Evolutionary conservation across 208 protist genomes (phyloP).

Genomic region (Leishmania tropica): DNA sequence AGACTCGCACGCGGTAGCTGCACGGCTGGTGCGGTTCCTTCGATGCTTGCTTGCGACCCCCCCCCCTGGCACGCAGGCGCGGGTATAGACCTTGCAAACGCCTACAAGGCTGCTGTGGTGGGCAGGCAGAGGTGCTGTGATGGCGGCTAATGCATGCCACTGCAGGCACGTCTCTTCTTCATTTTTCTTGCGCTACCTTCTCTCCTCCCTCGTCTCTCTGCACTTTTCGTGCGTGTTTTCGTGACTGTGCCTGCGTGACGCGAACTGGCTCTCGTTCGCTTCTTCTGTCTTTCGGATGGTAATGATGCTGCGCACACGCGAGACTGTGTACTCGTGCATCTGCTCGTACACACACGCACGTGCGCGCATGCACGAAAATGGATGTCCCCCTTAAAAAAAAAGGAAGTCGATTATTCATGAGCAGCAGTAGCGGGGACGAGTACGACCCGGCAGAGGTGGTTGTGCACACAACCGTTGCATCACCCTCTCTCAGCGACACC

Average conservation of each 20-base stretch:
- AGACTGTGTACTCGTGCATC: neutral
- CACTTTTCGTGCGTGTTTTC: neutral
- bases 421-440: constrained; percentile 48
- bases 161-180: neutral
- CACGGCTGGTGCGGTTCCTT: neutral
- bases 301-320: neutral
- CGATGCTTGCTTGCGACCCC: neutral
- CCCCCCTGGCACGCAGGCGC: neutral
- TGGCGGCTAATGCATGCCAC: neutral
- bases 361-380: neutral
- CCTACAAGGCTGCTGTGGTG: neutral
- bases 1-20: neutral
- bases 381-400: neutral
- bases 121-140: neutral
- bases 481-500: neutral
- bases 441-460: constrained; percentile 54
- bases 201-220: neutral
- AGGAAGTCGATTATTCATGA: neutral
- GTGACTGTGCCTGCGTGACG: neutral
- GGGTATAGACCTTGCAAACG: neutral
- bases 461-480: neutral
- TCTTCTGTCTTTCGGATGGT: neutral
- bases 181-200: neutral
- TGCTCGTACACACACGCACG: neutral
- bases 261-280: neutral